Conservation (phyloP, 129 eudicot genomes). For the Ambrosia trifida region DNA sequence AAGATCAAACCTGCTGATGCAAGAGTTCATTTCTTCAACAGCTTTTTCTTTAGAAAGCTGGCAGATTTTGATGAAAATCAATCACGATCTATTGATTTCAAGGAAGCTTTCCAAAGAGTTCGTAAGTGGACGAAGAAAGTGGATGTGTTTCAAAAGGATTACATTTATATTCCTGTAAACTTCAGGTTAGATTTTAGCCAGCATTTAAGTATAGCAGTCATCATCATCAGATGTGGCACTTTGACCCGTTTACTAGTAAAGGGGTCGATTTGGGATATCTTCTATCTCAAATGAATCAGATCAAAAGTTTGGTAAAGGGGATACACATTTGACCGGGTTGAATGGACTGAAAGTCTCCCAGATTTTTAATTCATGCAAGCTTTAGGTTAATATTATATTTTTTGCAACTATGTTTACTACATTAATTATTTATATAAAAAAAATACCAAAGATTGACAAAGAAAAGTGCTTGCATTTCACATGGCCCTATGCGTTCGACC, state of each 20-base stretch:
- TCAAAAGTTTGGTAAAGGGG: background rate
- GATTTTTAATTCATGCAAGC: background rate
- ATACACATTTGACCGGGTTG: background rate
- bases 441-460: background rate
- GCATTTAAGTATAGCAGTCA: conserved; percentile 4
- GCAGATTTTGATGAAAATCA: conserved; percentile 54
- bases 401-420: background rate
- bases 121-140: conserved; percentile 83
- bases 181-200: conserved; percentile 55
- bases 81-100: conserved; percentile 35
- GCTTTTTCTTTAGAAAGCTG: conserved; percentile 80
- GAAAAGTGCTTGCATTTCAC: background rate
- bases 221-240: background rate
- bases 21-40: conserved; percentile 67
- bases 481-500: background rate
- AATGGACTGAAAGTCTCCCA: background rate
- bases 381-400: background rate
- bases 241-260: background rate
- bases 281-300: background rate
- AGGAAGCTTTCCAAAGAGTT: conserved; percentile 65
- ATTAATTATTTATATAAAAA: background rate
- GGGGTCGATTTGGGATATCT: background rate
- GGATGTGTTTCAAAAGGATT: conserved; percentile 65
- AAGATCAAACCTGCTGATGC: conserved; percentile 46
- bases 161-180: conserved; percentile 78